Conservation (phyloP, 768 basidiomycete genomes). For the Auriscalpium orientale region DNA sequence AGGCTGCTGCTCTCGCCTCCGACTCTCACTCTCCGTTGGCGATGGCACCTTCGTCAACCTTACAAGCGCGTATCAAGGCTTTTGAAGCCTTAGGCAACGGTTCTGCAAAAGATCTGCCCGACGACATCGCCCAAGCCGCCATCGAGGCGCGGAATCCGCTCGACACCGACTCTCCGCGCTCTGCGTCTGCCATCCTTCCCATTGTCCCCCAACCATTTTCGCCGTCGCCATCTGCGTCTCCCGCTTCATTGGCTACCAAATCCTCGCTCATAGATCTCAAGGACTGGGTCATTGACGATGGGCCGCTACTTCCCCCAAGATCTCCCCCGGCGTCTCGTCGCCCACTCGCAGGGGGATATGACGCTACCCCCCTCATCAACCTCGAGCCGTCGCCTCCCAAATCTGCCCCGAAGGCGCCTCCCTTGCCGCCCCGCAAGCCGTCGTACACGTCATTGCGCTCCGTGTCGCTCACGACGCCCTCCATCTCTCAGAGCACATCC, state of each 20-base stretch:
- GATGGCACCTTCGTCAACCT: constrained; percentile 10
- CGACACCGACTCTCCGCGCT: constrained; percentile 8
- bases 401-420: constrained; percentile 33
- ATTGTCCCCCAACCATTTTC: neutral
- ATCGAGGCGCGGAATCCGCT: constrained; percentile 11
- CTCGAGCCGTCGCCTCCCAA: constrained; percentile 39
- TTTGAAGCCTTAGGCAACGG: constrained; percentile 12
- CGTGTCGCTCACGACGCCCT: constrained; percentile 54
- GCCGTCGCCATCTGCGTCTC: constrained; percentile 9
- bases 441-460: constrained; percentile 35
- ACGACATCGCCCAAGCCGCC: constrained; percentile 5
- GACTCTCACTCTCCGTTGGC: neutral
- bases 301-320: constrained; percentile 22
- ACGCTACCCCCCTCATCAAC: constrained; percentile 40
- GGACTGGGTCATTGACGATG: constrained; percentile 65
- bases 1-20: neutral
- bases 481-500: constrained; percentile 29
- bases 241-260: constrained; percentile 19
- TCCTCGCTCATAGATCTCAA: constrained; percentile 59
- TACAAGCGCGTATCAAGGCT: constrained; percentile 15
- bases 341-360: constrained; percentile 1
- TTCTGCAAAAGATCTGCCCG: constrained; percentile 7
- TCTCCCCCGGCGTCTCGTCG: neutral
- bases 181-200: constrained; percentile 7
- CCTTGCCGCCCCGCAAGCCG: constrained; percentile 55